Percentiles rank a stretch among this genome's conserved stretches.
phyloP scores from a whole-genome alignment of 2,329 filamentous ascomycete species.

The Aspergillus ibericus region DNA sequence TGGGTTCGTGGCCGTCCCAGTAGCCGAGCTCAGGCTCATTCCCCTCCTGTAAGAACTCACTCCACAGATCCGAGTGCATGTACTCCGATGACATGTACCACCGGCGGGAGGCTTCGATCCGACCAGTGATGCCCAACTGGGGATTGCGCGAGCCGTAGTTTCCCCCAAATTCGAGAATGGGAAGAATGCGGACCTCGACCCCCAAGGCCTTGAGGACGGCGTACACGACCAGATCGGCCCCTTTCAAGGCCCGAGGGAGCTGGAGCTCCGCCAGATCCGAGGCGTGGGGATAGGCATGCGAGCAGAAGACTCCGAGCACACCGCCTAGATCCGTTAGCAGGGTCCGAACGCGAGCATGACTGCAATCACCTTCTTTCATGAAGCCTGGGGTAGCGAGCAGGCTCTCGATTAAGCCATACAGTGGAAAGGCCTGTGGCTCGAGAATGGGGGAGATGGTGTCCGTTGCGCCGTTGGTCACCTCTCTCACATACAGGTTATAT shows the following conservation, averaged over 20 bases:
- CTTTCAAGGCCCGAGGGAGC: slow-evolving; percentile 47
- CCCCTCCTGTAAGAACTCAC: neutral
- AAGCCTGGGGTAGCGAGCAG: slow-evolving; percentile 37
- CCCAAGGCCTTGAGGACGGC: slow-evolving; percentile 35
- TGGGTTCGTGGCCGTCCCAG: neutral
- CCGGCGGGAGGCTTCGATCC: neutral
- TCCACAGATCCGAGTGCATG: too few relatives aligned
- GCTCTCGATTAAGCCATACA: slow-evolving; percentile 36
- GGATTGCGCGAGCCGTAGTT: neutral
- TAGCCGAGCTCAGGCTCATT: neutral
- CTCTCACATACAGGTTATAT: slow-evolving; percentile 56
- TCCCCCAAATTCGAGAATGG: slow-evolving; percentile 22
- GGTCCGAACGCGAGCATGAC: neutral
- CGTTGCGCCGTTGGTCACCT: slow-evolving; percentile 31
- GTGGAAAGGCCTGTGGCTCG: slow-evolving; percentile 35
- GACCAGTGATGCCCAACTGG: neutral
- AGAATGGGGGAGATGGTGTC: slow-evolving; percentile 19
- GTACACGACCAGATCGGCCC: slow-evolving; percentile 49
- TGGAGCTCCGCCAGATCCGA: slow-evolving; percentile 14
- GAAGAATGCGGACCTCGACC: slow-evolving; percentile 30
- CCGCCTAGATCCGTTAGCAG: slow-evolving; percentile 37
- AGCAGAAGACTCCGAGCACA: slow-evolving; percentile 47
- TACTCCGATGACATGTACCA: too few relatives aligned
- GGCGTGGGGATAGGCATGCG: slow-evolving; percentile 51
- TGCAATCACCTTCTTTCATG: slow-evolving; percentile 34